Conservation (phyloP, 768 basidiomycete genomes). For the Termitomyces sp. region DNA sequence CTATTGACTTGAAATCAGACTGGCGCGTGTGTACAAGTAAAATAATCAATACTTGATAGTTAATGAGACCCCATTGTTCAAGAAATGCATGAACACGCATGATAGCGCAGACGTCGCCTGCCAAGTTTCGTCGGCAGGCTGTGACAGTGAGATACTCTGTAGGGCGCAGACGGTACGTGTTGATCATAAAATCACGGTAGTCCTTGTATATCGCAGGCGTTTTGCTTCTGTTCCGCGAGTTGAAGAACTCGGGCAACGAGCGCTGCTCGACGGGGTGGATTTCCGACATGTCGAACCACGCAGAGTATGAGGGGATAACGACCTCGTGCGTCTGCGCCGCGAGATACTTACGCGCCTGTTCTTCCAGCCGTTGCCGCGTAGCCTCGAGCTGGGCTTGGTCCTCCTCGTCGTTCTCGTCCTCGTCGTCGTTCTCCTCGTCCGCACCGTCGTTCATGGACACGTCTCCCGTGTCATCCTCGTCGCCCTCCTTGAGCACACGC, state of each 20-base stretch:
- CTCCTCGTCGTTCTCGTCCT: constrained; percentile 79
- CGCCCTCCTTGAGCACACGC: constrained; percentile 41
- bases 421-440: constrained; percentile 57
- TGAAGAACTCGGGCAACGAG: constrained; percentile 97
- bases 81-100: constrained; percentile 99
- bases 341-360: constrained; percentile 89
- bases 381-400: constrained; percentile 82
- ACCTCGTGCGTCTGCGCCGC: constrained; percentile 97
- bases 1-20: constrained; percentile 31
- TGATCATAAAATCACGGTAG: constrained; percentile 99
- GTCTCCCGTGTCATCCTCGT: constrained; percentile 66
- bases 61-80: constrained; percentile 98
- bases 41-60: constrained; percentile 77
- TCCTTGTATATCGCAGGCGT: constrained; percentile 98
- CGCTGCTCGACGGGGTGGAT: constrained; percentile 90
- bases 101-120: constrained; percentile 96
- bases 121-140: constrained; percentile 91
- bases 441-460: constrained; percentile 78
- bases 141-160: constrained; percentile 96
- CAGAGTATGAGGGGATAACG: constrained; percentile 93
- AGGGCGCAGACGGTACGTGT: constrained; percentile 92
- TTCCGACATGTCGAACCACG: constrained; percentile 96
- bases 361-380: constrained; percentile 72
- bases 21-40: not conserved
- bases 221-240: constrained; percentile 89